Conservation (phyloP, 2,329 filamentous ascomycete genomes). For the Tolypocladium tundrense region DNA sequence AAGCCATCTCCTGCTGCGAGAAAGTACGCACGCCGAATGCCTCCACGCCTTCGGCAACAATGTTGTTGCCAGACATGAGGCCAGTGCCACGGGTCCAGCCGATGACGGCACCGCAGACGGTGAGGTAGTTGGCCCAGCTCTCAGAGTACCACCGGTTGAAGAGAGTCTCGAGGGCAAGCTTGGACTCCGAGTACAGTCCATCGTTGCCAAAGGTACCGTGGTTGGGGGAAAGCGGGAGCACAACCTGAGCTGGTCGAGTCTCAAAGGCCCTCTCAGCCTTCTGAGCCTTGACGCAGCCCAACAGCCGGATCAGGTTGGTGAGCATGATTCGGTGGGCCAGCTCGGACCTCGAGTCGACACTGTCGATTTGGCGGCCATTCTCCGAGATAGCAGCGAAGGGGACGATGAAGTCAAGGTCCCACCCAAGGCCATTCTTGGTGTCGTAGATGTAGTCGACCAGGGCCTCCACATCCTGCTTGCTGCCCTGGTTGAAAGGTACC, state of each 20-base stretch:
- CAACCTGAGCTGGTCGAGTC: conserved; percentile 92
- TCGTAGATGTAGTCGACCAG: conserved; percentile 96
- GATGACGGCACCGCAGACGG: conserved; percentile 95
- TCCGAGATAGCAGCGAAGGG: conserved; percentile 97
- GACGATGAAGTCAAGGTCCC: conserved; percentile 94
- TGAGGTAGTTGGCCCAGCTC: conserved; percentile 94
- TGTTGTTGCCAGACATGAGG: conserved; percentile 95
- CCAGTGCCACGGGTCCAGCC: conserved; percentile 98
- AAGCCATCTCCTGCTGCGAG: conserved; percentile 99
- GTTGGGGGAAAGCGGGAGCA: conserved; percentile 91
- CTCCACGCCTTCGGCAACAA: conserved; percentile 94
- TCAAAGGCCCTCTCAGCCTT: conserved; percentile 83
- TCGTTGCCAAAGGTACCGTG: conserved; percentile 98
- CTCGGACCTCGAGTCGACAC: conserved; percentile 94
- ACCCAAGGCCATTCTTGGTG: conserved; percentile 88
- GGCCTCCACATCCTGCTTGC: conserved; percentile 94
- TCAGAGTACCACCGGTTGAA: conserved; percentile 99
- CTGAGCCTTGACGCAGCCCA: conserved; percentile 83
- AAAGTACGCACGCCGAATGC: conserved; percentile 95
- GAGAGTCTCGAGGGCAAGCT: conserved; percentile 89
- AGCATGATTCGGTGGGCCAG: conserved; percentile 98
- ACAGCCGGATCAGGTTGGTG: conserved; percentile 86
- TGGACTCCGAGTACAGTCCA: conserved; percentile 96
- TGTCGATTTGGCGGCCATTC: conserved; percentile 94
- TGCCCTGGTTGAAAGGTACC: conserved; percentile 97